A percentile compares a stretch with the other conserved stretches of the same genome.
Conservation (phyloP, 2,329 filamentous ascomycete genomes). For the Fusarium siculi region DNA sequence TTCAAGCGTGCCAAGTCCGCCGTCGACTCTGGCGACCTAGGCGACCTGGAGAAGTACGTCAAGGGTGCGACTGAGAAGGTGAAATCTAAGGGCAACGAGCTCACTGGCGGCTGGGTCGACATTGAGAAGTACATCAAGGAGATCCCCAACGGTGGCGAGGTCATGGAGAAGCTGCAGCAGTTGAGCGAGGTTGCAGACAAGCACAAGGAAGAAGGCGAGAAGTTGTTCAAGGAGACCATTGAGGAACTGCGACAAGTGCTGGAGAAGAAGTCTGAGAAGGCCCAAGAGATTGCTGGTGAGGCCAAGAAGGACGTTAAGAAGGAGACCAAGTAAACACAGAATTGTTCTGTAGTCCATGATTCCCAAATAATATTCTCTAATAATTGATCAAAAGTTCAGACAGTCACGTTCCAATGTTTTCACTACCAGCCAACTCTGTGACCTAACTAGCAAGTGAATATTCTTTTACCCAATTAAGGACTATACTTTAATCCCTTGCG, state of each 20-base stretch:
- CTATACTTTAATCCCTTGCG: conserved; percentile 25
- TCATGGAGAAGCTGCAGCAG: conserved; percentile 73
- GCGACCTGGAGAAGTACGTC: conserved; percentile 53
- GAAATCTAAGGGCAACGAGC: conserved; percentile 60
- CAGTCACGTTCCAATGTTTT: not conserved
- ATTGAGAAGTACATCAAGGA: conserved; percentile 72
- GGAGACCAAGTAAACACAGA: conserved; percentile 51
- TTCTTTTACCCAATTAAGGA: not conserved
- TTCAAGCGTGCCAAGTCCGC: conserved; percentile 71
- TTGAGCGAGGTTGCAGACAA: conserved; percentile 73
- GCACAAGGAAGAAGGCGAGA: conserved; percentile 75
- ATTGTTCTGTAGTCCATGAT: conserved; percentile 17
- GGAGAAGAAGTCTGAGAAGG: conserved; percentile 66
- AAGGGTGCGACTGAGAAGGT: conserved; percentile 45
- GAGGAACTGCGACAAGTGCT: conserved; percentile 73
- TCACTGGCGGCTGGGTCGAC: conserved; percentile 55
- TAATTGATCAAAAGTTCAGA: conserved; percentile 18
- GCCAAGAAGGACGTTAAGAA: conserved; percentile 63
- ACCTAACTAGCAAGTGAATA: not conserved
- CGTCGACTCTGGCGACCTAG: conserved; percentile 68
- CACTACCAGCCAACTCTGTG: no score
- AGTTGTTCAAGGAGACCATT: conserved; percentile 74
- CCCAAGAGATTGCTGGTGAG: conserved; percentile 67
- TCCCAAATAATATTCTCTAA: conserved; percentile 22
- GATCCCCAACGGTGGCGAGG: conserved; percentile 71